Evolutionary conservation across 352 stramenopile species (phyloP), one percentile per base, ranked within the genome.

Genomic region (Phytophthora parvispora): DNA sequence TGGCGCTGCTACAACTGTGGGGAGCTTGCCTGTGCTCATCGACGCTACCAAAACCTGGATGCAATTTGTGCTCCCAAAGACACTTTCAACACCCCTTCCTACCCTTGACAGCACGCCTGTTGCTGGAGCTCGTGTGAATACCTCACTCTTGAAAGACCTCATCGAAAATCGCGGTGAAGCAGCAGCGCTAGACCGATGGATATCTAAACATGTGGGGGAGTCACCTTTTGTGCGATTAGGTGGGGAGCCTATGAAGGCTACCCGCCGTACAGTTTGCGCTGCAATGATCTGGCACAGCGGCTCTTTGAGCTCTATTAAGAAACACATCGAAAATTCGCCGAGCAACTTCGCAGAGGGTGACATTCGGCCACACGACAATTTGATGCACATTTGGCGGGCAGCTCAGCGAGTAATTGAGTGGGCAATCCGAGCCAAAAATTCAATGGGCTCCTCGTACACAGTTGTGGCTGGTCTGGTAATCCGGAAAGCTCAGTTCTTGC

Each of bases 361-460:
- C 56, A 58, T 90, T 56, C 84, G 90, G 31, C 91, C 91, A 10
- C 84, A 95, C 50, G 87, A 96, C n/a, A 97, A 93, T 40, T 77
- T 97, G 51, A 96, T 95, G 84, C 86, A 96, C 59, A 94, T 97
- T n/a, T 97, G 91, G 91, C 81, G 91, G 43, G 87, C 91, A 31
- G 81, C 91, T 10, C 91, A 97, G 48, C 78, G 91, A 28, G 89
- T 97, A 16, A 93, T 96, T 32, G 91, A 97, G 60, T 97, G 91
- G 91, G 90, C 83, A 24, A 95, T 97, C 51, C 84, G 91, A 32
- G 86, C 87, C 13, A 97, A 97, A 59, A 95, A 97, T 52, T 92
- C 88, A 20, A 95, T 93, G 79, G 88, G 87, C 6, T 95, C 85
- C 16, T 94, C 88, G 1, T 97, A 97, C 53, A 76, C 81, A 16